Base-by-base conservation (phyloP, 2,329 filamentous ascomycete species). In the Scortechinia acanthostroma region DNA sequence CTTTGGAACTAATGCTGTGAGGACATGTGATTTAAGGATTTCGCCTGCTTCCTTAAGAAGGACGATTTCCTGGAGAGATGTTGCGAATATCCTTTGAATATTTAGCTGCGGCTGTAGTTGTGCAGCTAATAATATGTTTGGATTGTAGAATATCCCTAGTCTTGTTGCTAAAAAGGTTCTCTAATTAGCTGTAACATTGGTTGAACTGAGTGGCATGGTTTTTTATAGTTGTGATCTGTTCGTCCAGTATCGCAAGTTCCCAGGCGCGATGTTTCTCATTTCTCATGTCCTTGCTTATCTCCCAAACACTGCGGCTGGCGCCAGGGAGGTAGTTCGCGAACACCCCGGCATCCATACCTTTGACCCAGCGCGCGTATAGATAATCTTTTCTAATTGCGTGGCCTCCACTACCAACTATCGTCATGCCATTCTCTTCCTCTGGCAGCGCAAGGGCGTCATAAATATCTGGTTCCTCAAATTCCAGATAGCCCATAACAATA, bases 1-100 rank as follows among this genome's bases (percentile, higher is more conserved):
- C 0, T 70, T 70, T 0, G 80, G 79, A 0, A 83, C 61, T 3
- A 86, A 56, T 0, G 80, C 70, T 0, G 77, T 76, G 1, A 86
- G 55, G 2, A 76, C 62, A 47, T 86, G 80, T 0, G 76, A 67
- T 55, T 88, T 83, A 21, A 86, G 63, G 0, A 87, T 76, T 49
- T 88, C 82, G 0, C 74, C 83, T 1, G 83, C 83, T 52, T 88
- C 83, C 55, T 88, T 83, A 23, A 77, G 83, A 1, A 87, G 56
- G n/a, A 87, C 56, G 0, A 84, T 71, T 48, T 83, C 82, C 22
- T 64, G 62, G 4, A 59, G 54, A 1, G 82, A 47, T 4, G n/a
- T 66, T 65, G 5, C 69, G 64, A 0, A 86, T 60, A 1, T 74
- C 50, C 0, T 65, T 57, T 0, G 78, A 56, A 15, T 76, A 70